Evolutionary conservation across 371 early-diverging fungal genomes (phyloP), one percentile per base, ranked within the genome.

Genomic region (Mucor indicus): DNA sequence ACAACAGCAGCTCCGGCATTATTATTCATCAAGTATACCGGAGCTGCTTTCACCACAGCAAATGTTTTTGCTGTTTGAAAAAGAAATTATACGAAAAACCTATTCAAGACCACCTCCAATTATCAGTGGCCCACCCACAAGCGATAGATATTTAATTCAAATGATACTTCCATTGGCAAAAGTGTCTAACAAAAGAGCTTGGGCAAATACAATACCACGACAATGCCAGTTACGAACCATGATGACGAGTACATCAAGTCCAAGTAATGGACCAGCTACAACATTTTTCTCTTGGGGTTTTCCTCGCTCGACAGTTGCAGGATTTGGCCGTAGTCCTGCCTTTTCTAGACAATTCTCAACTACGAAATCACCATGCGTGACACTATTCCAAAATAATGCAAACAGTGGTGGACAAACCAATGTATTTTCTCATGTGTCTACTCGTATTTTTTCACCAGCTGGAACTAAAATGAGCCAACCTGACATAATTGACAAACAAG

Each of bases 1-100:
- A 44, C 57, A 60, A 38, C 65, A 64, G 61, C 65, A 64, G 61
- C 57, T 64, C 17, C 65, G 65, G 50, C 61, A 64, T 38, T 64
- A 50, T 40, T 35, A 60, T 30, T 44, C 53, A 39, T 44, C 54
- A 21, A 60, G 45, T 23, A 53, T 64, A 44, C 48, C 57, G 21
- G 61, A 64, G 48, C 51, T 64, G 60, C 49, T 50, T 12, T 44
- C 36, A n/a, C 39, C 44, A 19, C 31, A 31, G 21, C 55, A 54
- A n/a, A n/a, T n/a, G n/a, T n/a, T n/a, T n/a, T n/a, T n/a, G n/a
- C n/a, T n/a, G n/a, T n/a, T n/a, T n/a, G n/a, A n/a, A n/a, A n/a
- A n/a, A n/a, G n/a, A n/a, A n/a, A n/a, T n/a, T n/a, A n/a, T n/a
- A n/a, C n/a, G n/a, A 29, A 29, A 8, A 12, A 29, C 30, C 12